Base-by-base conservation (phyloP, 2,329 filamentous ascomycete genomes). In the Claviceps digitariae region DNA sequence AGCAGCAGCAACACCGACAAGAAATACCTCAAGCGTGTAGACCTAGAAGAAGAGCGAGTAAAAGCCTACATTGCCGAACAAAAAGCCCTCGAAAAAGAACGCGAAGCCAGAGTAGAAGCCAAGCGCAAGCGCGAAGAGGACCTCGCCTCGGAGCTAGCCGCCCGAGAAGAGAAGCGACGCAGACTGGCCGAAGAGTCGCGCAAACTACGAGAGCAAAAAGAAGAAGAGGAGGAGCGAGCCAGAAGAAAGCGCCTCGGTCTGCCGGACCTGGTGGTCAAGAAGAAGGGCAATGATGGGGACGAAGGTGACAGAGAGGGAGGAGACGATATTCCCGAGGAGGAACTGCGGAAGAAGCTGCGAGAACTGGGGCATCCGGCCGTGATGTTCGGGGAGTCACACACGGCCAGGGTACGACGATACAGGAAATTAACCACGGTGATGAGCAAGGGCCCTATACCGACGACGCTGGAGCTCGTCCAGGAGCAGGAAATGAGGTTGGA, bases 81-180 rank as follows among this genome's bases (percentile, higher is more conserved):
- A 67, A 81, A 82, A 58, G 79, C 79, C 4, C 74, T 88, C 51
- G 86, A 90, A 60, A 76, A 75, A 41, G 83, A 87, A 63, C 86
- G 87, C 29, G 74, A 82, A 55, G 81, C 84, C 56, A 83, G 82
- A 58, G 73, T 81, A 1, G 77, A 79, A 1, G 83, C 85, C 61
- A 97, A 97, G 72, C 87, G 91, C 60, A 93, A 94, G 68, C 79
- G 82, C 25, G 91, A 97, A 52, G 90, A 95, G 38, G 90, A 95
- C 27, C 86, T 87, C 54, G 82, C 83, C 2, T 78, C 82, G 25
- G 83, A 85, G 58, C 79, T 81, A 58, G 78, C 75, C 13, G 74
- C 75, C 29, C 81, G 90, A 15, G 87, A 95, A 58, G 88, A 93
- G 63, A 96, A 96, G 74, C 83, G 85, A 52, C 79, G 80, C 55